Percentiles rank a stretch among this genome's conserved stretches.
Evolutionary conservation across 2,329 filamentous ascomycete genomes (phyloP).

Genomic region (Thyridium curvatum): DNA sequence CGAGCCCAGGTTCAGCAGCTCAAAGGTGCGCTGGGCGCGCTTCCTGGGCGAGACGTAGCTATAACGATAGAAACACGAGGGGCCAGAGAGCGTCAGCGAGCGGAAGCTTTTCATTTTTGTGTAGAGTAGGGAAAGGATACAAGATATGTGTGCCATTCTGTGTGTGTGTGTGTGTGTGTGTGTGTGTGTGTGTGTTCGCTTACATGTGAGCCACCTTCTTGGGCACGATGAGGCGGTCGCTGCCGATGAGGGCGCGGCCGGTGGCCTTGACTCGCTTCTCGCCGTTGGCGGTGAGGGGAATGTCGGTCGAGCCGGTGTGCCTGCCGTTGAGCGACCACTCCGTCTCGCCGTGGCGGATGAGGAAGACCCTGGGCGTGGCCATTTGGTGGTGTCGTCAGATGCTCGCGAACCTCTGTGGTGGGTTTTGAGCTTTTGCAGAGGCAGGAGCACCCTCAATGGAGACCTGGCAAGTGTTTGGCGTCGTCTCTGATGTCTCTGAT

Average conservation of each 20-base stretch:
- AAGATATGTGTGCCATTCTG: too few species aligned
- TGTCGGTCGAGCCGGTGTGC: slow-evolving; percentile 82
- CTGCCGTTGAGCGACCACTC: slow-evolving; percentile 87
- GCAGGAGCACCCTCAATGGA: too few species aligned
- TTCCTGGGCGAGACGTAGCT: slow-evolving; percentile 82
- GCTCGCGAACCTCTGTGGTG: too few species aligned
- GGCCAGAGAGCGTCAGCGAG: too few species aligned
- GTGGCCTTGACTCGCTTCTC: slow-evolving; percentile 72
- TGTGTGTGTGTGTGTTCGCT: too few species aligned
- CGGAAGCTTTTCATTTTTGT: too few species aligned
- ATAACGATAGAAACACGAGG: too few species aligned
- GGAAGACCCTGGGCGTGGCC: slow-evolving; percentile 66
- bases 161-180: too few species aligned
- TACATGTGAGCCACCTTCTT: slow-evolving; percentile 78
- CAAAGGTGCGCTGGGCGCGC: slow-evolving; percentile 83
- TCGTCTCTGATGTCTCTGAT: too few species aligned
- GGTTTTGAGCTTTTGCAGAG: too few species aligned
- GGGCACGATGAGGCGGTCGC: slow-evolving; percentile 79
- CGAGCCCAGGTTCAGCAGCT: slow-evolving; percentile 73
- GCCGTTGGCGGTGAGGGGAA: slow-evolving; percentile 76
- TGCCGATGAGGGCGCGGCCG: slow-evolving; percentile 75
- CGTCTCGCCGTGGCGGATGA: slow-evolving; percentile 87
- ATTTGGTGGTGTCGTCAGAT: slow-evolving; percentile 19
- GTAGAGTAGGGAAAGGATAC: too few species aligned
- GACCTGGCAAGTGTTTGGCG: too few species aligned